A percentile compares a stretch with the other conserved stretches of the same genome.
These are phyloP conservation scores for Cladorrhinum samala DNA, from an alignment of 495 filamentous ascomycete species.

Conservation along the genomic window DNA sequence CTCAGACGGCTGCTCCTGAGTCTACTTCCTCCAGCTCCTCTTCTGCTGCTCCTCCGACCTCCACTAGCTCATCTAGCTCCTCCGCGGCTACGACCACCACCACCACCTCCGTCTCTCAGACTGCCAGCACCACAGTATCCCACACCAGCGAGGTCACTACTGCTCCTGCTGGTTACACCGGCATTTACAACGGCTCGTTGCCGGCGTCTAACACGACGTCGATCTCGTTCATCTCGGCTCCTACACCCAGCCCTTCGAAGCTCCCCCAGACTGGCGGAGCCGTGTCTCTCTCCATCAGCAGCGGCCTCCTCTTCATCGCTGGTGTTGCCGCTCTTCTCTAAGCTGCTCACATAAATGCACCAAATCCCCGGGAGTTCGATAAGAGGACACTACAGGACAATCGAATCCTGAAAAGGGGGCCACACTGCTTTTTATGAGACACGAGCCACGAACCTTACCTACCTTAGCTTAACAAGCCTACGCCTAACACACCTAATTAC, in stretches of 20 bases:
- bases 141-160: constrained; percentile 12
- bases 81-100: constrained; percentile 13
- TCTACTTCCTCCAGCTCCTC: constrained; percentile 11
- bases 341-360: constrained; percentile 23
- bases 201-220: constrained; percentile 17
- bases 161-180: not conserved
- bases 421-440: constrained; percentile 27
- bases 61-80: constrained; percentile 16
- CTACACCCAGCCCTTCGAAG: constrained; percentile 11
- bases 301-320: constrained; percentile 19
- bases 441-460: constrained; percentile 31
- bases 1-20: constrained; percentile 23
- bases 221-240: constrained; percentile 6
- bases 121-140: constrained; percentile 2
- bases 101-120: constrained; percentile 6
- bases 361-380: constrained; percentile 12
- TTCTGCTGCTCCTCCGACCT: no score
- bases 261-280: constrained; percentile 15
- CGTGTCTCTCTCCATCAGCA: constrained; percentile 19
- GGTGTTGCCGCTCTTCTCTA: constrained; percentile 31
- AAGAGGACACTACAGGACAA: constrained; percentile 5
- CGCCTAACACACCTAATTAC: constrained; percentile 17
- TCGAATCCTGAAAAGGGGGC: constrained; percentile 6
- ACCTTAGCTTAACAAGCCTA: constrained; percentile 12
- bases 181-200: constrained; percentile 1